Evolutionary conservation across 1,284 basidiomycete species (phyloP).

Genomic region (Meira miltonrushii): DNA sequence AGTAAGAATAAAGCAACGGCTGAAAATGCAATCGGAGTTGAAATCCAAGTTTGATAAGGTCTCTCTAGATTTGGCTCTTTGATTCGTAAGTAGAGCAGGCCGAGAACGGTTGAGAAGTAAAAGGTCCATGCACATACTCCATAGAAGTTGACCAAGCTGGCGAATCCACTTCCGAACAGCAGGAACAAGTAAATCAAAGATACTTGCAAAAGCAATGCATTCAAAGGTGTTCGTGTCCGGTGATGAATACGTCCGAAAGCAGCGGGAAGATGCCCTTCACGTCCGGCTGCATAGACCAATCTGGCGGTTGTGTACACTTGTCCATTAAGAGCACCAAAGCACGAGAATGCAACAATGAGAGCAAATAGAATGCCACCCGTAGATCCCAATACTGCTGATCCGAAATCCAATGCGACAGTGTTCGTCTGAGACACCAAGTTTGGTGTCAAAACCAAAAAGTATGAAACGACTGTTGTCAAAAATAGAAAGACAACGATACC

Average conservation of each 20-base stretch:
- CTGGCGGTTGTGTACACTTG: slow-evolving; percentile 58
- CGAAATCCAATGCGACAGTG: slow-evolving; percentile 87
- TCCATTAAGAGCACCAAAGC: slow-evolving; percentile 53
- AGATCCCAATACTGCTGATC: slow-evolving; percentile 75
- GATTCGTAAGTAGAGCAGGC: slow-evolving; percentile 77
- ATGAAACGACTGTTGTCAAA: slow-evolving; percentile 71
- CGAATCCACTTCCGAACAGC: slow-evolving; percentile 53
- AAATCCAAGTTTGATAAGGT: slow-evolving; percentile 69
- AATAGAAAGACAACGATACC: slow-evolving; percentile 72
- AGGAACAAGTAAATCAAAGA: slow-evolving; percentile 58
- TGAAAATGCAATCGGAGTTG: slow-evolving; percentile 85
- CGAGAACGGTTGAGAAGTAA: slow-evolving; percentile 59
- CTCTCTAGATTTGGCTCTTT: slow-evolving; percentile 85
- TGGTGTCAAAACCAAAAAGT: slow-evolving; percentile 84
- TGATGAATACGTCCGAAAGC: slow-evolving; percentile 25
- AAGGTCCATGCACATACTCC: slow-evolving; percentile 56
- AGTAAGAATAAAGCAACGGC: slow-evolving; percentile 84
- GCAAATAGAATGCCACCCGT: slow-evolving; percentile 82
- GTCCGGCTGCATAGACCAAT: slow-evolving; percentile 79
- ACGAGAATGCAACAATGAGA: slow-evolving; percentile 82
- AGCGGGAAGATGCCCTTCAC: slow-evolving; percentile 69
- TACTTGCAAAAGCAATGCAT: slow-evolving; percentile 30
- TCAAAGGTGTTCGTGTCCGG: slow-evolving; percentile 29
- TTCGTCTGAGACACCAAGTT: slow-evolving; percentile 61
- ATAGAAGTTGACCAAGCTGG: slow-evolving; percentile 55